Evolutionary conservation across 202 grass and related monocot genomes (phyloP).

Genomic region (Setaria italica): DNA sequence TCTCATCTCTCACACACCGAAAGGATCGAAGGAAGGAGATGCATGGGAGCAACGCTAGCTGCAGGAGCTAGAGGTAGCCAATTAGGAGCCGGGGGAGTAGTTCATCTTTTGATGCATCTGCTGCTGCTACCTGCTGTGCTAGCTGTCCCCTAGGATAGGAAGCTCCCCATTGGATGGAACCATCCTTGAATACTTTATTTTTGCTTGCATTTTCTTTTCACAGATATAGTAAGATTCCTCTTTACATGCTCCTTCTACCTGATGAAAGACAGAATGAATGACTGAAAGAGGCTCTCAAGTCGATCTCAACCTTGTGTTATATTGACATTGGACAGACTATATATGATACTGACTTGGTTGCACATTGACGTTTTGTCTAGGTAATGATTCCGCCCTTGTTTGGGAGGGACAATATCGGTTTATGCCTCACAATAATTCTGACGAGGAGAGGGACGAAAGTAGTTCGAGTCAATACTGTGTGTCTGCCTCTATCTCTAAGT

Average conservation of each 20-base stretch:
- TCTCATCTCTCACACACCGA: not conserved
- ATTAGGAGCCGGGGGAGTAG: not conserved
- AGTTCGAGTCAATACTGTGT: not conserved
- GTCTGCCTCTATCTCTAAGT: not conserved
- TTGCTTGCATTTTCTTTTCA: not conserved
- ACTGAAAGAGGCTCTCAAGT: not conserved
- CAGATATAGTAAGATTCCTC: not conserved
- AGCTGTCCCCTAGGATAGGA: conserved; percentile 31
- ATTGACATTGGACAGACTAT: not conserved
- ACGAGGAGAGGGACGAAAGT: not conserved
- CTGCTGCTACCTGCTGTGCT: not conserved
- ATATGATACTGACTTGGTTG: not conserved
- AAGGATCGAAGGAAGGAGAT: not conserved
- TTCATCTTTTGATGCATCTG: conserved; percentile 48
- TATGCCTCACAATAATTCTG: not conserved
- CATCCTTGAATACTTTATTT: conserved; percentile 24
- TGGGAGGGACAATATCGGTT: not conserved
- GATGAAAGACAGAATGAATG: no score
- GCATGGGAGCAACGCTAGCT: not conserved
- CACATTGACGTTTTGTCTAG: not conserved
- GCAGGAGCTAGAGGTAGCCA: conserved; percentile 35
- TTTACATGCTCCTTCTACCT: not conserved
- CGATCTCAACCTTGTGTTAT: not conserved
- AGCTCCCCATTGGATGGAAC: conserved; percentile 39
- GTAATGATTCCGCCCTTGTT: not conserved